Conservation (phyloP, 345 rosid species). For the Melastoma malabathricum region DNA sequence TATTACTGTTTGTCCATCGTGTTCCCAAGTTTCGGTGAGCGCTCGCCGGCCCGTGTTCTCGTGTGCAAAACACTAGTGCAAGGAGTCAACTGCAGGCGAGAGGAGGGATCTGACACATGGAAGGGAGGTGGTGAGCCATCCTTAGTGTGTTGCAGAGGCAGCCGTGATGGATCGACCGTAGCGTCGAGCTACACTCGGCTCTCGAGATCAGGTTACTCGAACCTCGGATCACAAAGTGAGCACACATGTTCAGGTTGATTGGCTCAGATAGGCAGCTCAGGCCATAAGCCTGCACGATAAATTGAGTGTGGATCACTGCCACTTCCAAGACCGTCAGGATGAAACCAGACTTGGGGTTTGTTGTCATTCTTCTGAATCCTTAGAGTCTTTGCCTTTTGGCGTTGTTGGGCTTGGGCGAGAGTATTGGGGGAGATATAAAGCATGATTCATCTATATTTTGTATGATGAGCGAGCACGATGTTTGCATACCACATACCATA, state of each 20-base stretch:
- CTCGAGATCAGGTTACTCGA: constrained; percentile 24
- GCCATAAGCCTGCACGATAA: constrained; percentile 16
- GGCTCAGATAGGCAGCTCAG: constrained; percentile 47
- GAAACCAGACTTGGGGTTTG: background rate
- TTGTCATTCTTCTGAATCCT: too few relatives aligned
- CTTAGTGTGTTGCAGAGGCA: constrained; percentile 80
- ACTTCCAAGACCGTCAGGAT: constrained; percentile 16
- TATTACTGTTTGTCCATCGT: too few relatives aligned
- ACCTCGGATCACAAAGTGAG: constrained; percentile 62
- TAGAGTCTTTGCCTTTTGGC: too few relatives aligned
- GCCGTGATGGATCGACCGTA: constrained; percentile 40
- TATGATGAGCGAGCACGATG: too few relatives aligned
- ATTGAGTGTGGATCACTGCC: constrained; percentile 13
- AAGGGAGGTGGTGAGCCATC: constrained; percentile 60
- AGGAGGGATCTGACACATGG: constrained; percentile 52
- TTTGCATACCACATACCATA: too few relatives aligned
- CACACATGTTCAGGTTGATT: constrained; percentile 46
- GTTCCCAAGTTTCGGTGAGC: background rate
- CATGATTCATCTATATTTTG: too few relatives aligned
- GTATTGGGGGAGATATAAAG: too few relatives aligned
- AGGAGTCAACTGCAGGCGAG: constrained; percentile 21
- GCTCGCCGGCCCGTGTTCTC: background rate
- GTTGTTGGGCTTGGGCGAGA: too few relatives aligned
- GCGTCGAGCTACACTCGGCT: constrained; percentile 46
- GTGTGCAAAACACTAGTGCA: background rate